Evolutionary conservation across 176 grass and related monocot genomes (phyloP).

Genomic region (Puya raimondii): DNA sequence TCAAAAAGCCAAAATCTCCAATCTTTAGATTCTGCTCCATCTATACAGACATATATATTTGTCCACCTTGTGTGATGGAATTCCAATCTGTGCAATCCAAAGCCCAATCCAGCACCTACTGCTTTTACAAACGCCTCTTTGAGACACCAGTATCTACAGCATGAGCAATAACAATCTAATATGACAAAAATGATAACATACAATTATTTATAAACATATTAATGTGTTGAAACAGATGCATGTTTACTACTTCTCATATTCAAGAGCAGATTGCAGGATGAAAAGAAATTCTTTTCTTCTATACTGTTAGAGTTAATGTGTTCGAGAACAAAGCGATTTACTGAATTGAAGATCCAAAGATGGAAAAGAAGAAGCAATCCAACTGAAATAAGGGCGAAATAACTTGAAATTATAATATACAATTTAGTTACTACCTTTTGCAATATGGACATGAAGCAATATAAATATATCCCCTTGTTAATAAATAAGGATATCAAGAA

Average conservation of each 20-base stretch:
- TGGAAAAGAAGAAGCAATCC: neutral
- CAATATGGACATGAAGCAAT: neutral
- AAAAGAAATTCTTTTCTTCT: no score
- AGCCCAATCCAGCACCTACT: constrained; percentile 52
- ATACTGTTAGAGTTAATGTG: no score
- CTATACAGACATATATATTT: constrained; percentile 44
- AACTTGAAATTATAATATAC: neutral
- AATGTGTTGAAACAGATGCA: neutral
- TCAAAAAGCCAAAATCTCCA: constrained; percentile 32
- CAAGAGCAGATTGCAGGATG: neutral
- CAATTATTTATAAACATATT: neutral
- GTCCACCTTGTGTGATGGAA: constrained; percentile 55
- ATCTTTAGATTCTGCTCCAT: constrained; percentile 39
- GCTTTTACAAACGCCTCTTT: constrained; percentile 91
- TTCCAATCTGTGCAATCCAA: constrained; percentile 66
- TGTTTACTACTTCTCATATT: neutral
- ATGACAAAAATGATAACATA: neutral
- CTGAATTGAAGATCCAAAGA: neutral
- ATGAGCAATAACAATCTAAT: neutral
- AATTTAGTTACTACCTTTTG: neutral
- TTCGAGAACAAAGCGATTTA: neutral
- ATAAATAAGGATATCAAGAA: neutral
- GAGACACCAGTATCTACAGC: constrained; percentile 71
- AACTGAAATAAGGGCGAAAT: neutral
- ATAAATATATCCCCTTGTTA: neutral